phyloP scores from a whole-genome alignment of 2,329 filamentous ascomycete species.

The Ophiobolus disseminans region DNA sequence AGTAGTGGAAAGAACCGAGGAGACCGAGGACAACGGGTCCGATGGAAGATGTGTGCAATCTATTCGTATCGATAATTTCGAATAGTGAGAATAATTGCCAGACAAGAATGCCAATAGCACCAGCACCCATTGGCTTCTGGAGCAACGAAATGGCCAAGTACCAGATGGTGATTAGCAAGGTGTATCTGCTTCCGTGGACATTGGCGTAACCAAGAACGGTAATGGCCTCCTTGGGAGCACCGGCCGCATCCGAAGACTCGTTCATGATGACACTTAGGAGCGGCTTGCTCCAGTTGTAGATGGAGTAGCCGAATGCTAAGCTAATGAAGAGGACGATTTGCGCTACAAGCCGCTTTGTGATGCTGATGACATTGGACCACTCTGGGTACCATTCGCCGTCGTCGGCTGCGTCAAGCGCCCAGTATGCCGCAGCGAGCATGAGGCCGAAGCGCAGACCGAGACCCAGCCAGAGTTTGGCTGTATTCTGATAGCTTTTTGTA shows the following conservation, averaged over 20 bases:
- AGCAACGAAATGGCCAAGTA: conserved; percentile 78
- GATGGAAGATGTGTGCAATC: conserved; percentile 71
- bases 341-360: conserved; percentile 76
- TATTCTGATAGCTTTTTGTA: conserved; percentile 87
- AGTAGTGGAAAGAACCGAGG: conserved; percentile 93
- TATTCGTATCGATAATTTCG: conserved; percentile 69
- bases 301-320: conserved; percentile 82
- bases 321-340: conserved; percentile 81
- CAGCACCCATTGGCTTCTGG: conserved; percentile 93
- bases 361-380: conserved; percentile 67
- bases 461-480: conserved; percentile 84
- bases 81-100: conserved; percentile 86
- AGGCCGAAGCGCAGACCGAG: conserved; percentile 79
- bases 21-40: conserved; percentile 84
- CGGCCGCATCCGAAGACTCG: conserved; percentile 18
- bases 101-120: conserved; percentile 79
- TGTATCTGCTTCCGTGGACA: conserved; percentile 87
- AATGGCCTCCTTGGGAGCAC: conserved; percentile 58
- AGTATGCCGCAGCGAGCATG: conserved; percentile 79
- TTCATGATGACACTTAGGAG: conserved; percentile 73
- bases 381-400: conserved; percentile 79
- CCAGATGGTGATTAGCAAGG: conserved; percentile 81
- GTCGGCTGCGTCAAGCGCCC: conserved; percentile 87
- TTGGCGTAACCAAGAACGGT: conserved; percentile 92
- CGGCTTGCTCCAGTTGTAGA: conserved; percentile 85